These are phyloP conservation scores for Hepatocystis sp. DNA, from an alignment of 169 alveolate genomes.

Conservation along the genomic window DNA sequence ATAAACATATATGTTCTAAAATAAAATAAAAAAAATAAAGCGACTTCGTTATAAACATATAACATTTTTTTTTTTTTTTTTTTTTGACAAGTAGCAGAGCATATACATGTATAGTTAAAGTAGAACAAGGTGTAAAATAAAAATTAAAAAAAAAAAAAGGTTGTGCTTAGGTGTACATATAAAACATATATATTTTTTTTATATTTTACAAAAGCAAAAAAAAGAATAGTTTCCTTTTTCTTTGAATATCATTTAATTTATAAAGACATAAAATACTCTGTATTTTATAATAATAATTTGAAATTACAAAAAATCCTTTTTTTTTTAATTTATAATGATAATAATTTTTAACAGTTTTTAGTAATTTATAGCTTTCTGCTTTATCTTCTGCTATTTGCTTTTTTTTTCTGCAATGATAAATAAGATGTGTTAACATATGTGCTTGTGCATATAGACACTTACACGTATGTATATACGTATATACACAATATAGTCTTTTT, in stretches of 20 bases:
- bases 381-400: constrained; percentile 49
- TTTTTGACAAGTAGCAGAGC: too few relatives aligned
- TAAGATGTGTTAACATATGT: not conserved
- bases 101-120: too few relatives aligned
- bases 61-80: too few relatives aligned
- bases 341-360: constrained; percentile 46
- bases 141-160: too few relatives aligned
- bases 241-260: constrained; percentile 37
- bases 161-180: not conserved
- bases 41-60: too few relatives aligned
- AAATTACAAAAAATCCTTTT: constrained; percentile 28
- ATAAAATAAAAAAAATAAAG: too few relatives aligned
- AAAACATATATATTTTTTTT: constrained; percentile 2
- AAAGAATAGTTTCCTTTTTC: constrained; percentile 48
- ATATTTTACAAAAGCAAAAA: constrained; percentile 24
- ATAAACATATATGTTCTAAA: too few relatives aligned
- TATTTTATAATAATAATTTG: constrained; percentile 39
- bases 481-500: constrained; percentile 7
- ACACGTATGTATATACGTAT: not conserved
- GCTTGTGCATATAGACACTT: not conserved
- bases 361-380: constrained; percentile 24
- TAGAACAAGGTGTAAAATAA: too few relatives aligned
- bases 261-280: constrained; percentile 37
- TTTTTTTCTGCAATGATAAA: constrained; percentile 28
- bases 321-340: constrained; percentile 28